Evolutionary conservation across 2,329 filamentous ascomycete genomes (phyloP), one percentile per base, ranked within the genome.

Genomic region (Nectriaceae sp.): DNA sequence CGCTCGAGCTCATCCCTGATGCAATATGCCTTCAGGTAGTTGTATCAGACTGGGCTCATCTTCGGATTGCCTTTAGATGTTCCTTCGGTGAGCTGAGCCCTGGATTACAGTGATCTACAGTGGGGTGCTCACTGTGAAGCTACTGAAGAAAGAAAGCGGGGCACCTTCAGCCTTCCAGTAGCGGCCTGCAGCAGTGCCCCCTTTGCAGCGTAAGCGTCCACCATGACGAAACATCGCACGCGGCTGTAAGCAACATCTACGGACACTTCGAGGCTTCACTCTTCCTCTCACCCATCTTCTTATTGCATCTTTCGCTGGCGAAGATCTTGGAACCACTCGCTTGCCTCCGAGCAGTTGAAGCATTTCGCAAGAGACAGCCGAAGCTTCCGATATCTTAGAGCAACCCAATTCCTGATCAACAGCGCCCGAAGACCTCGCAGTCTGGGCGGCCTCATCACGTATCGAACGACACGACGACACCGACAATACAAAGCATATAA

Each of bases 201-300:
- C 55, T 61, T 56, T 56, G 51, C 54, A 51, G 53, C 53, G 59
- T 60, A 52, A 60, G 56, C 59, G 47, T 54, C 52, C 51, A 49
- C 49, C 57, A 62, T 62, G 60, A 62, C 60, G 60, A 62, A 62
- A 62, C 60, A 47, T 52, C 47, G 31, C 42, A 45, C 46, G 43
- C 40, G 47, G 48, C 43, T 50, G 47, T 47, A 53, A 53, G 35
- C 50, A 42, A 44, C 6, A 40, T 13, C 15, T 21, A 4, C 6
- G n/a, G 5, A 13, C 15, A 15, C 22, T 31, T 3, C 20, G 4
- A 31, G 5, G 40, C 22, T 18, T 19, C 13, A 5, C 21, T 31
- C 5, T 21, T 11, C 8, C 21, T 24, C 21, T 5, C 24, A 42
- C 4, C 18, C 21, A 13, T 18, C 24, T 15, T 20, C 24, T 18